Evolutionary conservation across 2,329 filamentous ascomycete species (phyloP), one percentile per base, ranked within the genome.

Genomic region (Hymenoscyphus fructigenus): DNA sequence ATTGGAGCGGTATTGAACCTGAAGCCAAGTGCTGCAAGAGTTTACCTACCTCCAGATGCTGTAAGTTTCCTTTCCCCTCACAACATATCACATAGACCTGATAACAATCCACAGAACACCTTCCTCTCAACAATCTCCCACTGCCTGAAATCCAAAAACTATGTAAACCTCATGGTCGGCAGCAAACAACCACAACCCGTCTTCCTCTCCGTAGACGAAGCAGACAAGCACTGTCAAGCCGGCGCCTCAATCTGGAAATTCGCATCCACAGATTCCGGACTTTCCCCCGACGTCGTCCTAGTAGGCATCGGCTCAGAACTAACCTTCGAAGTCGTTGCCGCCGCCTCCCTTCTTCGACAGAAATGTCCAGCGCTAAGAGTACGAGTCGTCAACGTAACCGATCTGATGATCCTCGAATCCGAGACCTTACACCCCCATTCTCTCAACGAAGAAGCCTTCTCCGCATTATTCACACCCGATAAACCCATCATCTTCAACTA

Each of bases 161-260:
- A 89, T 67, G 80, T 89, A 66, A 90, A 90, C 72, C 79, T 90
- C 2, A 86, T 90, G 80, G 86, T 90, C 53, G 87, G 86, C 23
- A 85, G 85, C 17, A 91, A 91, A 74, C 87, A 90, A 71, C 86
- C 85, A 0, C 86, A 85, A 0, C 81, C 84, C 0, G 84, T 87
- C 9, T 90, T 86, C 71, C 79, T 91, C 1, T 82, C 80, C 0
- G 73, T 82, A 0, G 79, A 83, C n/a, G 84, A 89, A 74, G 88
- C 88, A 55, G 84, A 84, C 15, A 79, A 77, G 36, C 87, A 89
- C 74, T 89, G 86, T 70, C 79, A 80, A 47, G 81, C 80, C 14
- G 86, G 88, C 1, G 86, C 85, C 1, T 83, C 83, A 0, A 76
- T 88, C 59, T 90, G 85, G 83, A 80, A 83, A 60, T 90, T 88